Percentiles rank a stretch among this genome's conserved stretches.
Conservation (phyloP, 441 rosid species). For the Populus hybrid region DNA sequence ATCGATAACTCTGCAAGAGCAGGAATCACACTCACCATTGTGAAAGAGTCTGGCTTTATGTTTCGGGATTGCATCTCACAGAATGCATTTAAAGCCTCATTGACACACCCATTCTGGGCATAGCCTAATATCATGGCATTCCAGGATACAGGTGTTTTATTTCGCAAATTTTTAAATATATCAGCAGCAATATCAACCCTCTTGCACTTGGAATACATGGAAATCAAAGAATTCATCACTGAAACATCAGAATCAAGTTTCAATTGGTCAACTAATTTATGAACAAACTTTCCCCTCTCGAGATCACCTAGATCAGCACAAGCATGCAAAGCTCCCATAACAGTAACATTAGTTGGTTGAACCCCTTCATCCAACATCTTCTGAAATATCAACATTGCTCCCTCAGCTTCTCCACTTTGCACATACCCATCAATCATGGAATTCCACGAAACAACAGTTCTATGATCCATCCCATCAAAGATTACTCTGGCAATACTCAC, state of each 20-base stretch:
- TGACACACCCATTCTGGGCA: slow-evolving; percentile 68
- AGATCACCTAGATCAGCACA: slow-evolving; percentile 80
- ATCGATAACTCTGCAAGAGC: slow-evolving; percentile 68
- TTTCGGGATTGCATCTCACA: slow-evolving; percentile 56
- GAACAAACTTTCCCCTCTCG: slow-evolving; percentile 60
- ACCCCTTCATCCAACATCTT: slow-evolving; percentile 72
- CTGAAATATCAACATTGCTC: slow-evolving; percentile 50
- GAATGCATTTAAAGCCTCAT: slow-evolving; percentile 56
- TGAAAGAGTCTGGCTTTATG: slow-evolving; percentile 64
- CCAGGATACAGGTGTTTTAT: slow-evolving; percentile 71
- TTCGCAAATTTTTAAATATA: slow-evolving; percentile 51
- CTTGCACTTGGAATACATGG: slow-evolving; percentile 81
- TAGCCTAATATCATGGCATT: slow-evolving; percentile 83
- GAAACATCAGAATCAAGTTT: slow-evolving; percentile 59
- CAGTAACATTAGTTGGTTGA: slow-evolving; percentile 74
- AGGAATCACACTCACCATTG: slow-evolving; percentile 78
- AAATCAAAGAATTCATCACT: slow-evolving; percentile 70
- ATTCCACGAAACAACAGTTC: slow-evolving; percentile 81
- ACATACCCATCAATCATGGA: slow-evolving; percentile 79
- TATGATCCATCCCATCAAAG: slow-evolving; percentile 48
- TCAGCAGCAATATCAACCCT: slow-evolving; percentile 54
- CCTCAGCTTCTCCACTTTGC: slow-evolving; percentile 49
- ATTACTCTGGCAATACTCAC: slow-evolving; percentile 52
- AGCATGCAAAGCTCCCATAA: slow-evolving; percentile 77
- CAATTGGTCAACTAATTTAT: slow-evolving; percentile 44